phyloP scores from a whole-genome alignment of 2,329 filamentous ascomycete species.

The Verticillium isaacii region DNA sequence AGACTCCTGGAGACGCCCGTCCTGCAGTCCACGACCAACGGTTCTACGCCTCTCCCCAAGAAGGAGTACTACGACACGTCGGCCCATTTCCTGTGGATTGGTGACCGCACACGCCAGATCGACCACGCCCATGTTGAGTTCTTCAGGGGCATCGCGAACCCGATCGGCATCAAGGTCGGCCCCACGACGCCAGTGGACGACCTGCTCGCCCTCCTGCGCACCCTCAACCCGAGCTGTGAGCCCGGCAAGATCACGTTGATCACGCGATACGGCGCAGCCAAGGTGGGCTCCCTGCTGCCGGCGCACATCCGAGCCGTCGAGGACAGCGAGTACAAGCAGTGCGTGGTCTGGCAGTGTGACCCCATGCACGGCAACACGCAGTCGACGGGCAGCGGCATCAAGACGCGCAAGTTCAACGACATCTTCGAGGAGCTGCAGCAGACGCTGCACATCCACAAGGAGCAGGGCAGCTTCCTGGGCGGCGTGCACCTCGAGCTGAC shows the following conservation, averaged over 20 bases:
- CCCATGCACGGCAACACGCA: conserved; percentile 90
- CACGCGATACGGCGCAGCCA: conserved; percentile 82
- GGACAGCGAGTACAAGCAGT: conserved; percentile 59
- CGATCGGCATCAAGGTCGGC: conserved; percentile 93
- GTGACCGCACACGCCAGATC: conserved; percentile 89
- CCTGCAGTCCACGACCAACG: conserved; percentile 26
- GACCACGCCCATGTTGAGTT: conserved; percentile 95
- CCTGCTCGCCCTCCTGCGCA: conserved; percentile 72
- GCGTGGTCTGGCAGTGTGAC: conserved; percentile 95
- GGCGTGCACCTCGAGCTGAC: conserved; percentile 95
- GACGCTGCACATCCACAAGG: conserved; percentile 78
- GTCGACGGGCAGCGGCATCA: conserved; percentile 71
- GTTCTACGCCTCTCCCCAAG: conserved; percentile 31
- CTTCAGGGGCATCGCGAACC: conserved; percentile 93
- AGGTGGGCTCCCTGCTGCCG: conserved; percentile 72
- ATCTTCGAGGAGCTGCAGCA: conserved; percentile 84
- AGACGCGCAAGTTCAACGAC: conserved; percentile 86
- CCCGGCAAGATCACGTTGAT: conserved; percentile 94
- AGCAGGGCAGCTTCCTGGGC: conserved; percentile 80
- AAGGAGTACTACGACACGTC: conserved; percentile 89
- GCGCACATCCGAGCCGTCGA: conserved; percentile 86
- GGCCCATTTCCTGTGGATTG: conserved; percentile 97
- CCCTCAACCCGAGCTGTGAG: conserved; percentile 77
- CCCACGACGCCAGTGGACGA: conserved; percentile 76
- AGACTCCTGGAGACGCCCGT: conserved; percentile 64